Base-by-base conservation (phyloP, 1,284 basidiomycete species). In the Fomitopsis palustris region DNA sequence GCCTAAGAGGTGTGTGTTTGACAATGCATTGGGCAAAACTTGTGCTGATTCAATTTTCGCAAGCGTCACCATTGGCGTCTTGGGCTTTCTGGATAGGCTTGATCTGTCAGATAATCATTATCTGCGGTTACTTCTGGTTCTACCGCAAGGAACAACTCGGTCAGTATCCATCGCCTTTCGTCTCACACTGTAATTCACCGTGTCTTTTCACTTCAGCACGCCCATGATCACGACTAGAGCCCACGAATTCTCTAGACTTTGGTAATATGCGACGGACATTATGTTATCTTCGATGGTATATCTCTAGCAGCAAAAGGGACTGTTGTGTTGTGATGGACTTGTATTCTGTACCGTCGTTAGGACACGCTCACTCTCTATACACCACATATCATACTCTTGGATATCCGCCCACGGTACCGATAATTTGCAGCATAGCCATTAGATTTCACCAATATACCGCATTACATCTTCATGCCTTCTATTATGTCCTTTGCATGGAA, bases 121-220 rank as follows among this genome's bases (percentile, higher is more conserved):
- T 95, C 58, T 75, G 89, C 61, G 94, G 94, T 23, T 96, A 96
- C 78, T 94, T 95, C 79, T 91, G 91, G 90, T 95, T 96, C 84
- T 96, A 93, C 74, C 87, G 91, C 70, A 92, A 92, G 76, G 91
- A 93, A 73, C 91, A 93, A 71, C 82, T 93, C 62, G 72, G 87
- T 88, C 70, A 59, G 85, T 75, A 8, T 25, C 12, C n/a, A 54
- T 31, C 25, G 23, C 56, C 31, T 12, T 45, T 14, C 25, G n/a
- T 23, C 47, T 55, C 21, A 56, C 25, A 54, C 16, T 45, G 3
- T 19, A 27, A n/a, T 58, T 62, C 4, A 60, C 56, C 33, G 31
- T 27, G 23, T 38, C 42, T 53, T 31, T 53, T 23, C 21, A 16
- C 31, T 51, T 6, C 62, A 77, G 76, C 76, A 55, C 76, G 75